A percentile compares a stretch with the other conserved stretches of the same genome.
phyloP scores from a whole-genome alignment of 1,284 basidiomycete genomes.

The Ustilago curta region DNA sequence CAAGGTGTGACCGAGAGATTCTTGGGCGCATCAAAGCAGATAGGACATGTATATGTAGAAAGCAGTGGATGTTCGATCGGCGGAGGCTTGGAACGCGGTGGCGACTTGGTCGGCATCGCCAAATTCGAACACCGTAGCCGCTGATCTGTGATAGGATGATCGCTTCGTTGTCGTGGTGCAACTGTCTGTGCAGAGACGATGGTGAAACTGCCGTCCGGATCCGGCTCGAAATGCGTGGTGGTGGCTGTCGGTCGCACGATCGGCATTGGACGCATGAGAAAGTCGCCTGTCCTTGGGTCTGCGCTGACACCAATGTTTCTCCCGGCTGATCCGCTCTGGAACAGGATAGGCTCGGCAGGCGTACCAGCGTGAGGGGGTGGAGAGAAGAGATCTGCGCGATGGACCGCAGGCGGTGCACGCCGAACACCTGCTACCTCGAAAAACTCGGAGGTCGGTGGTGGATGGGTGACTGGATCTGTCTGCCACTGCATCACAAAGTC shows the following conservation, averaged over 20 bases:
- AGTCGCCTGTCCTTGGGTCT: conserved; percentile 33
- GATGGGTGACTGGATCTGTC: background rate
- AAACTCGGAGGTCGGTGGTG: conserved; percentile 16
- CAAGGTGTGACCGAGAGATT: conserved; percentile 56
- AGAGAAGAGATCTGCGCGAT: conserved; percentile 25
- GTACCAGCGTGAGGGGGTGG: conserved; percentile 13
- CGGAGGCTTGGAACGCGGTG: conserved; percentile 44
- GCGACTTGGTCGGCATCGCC: conserved; percentile 38
- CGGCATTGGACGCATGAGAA: conserved; percentile 36
- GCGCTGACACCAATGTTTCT: conserved; percentile 32
- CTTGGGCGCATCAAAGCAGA: conserved; percentile 61
- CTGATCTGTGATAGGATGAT: conserved; percentile 42
- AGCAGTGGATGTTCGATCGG: conserved; percentile 53
- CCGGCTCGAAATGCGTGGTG: conserved; percentile 9
- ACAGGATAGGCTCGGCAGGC: conserved; percentile 18
- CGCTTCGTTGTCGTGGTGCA: conserved; percentile 19
- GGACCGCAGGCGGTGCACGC: conserved; percentile 9
- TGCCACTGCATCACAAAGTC: conserved; percentile 17
- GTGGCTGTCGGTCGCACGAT: conserved; percentile 24
- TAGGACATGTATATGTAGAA: conserved; percentile 60
- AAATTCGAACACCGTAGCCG: conserved; percentile 31
- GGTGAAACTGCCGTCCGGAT: conserved; percentile 27
- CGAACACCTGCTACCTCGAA: conserved; percentile 29
- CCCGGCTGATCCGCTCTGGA: background rate
- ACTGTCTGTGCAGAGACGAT: conserved; percentile 20